phyloP scores from a whole-genome alignment of 2,329 filamentous ascomycete genomes.

The Coniella lustricola region DNA sequence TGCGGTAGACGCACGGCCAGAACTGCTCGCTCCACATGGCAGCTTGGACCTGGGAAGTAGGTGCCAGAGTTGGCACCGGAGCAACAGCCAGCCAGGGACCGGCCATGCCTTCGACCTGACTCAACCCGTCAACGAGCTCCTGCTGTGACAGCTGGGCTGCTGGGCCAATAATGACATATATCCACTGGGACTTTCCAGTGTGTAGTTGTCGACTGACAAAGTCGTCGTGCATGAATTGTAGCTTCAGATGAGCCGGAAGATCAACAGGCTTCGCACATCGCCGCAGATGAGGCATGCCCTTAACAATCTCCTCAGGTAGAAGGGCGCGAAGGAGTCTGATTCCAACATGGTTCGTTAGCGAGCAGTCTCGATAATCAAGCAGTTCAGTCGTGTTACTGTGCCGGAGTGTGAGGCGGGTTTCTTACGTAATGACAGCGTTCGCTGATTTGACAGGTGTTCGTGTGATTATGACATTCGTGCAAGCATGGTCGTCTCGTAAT shows the following conservation, averaged over 20 bases:
- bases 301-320: conserved; percentile 53
- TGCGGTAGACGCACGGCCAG: conserved; percentile 81
- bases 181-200: conserved; percentile 53
- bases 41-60: conserved; percentile 69
- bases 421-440: conserved; percentile 66
- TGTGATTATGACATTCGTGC: conserved; percentile 62
- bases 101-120: conserved; percentile 39
- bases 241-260: conserved; percentile 59
- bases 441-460: conserved; percentile 65
- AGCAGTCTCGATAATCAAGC: too few species aligned
- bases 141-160: conserved; percentile 45
- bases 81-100: conserved; percentile 54
- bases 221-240: conserved; percentile 53
- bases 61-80: conserved; percentile 64
- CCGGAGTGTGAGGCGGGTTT: background rate
- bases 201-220: conserved; percentile 48
- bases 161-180: conserved; percentile 51
- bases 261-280: conserved; percentile 67
- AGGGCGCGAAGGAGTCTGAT: conserved; percentile 48
- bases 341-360: conserved; percentile 19
- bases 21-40: conserved; percentile 67
- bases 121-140: conserved; percentile 43
- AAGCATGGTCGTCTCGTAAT: conserved; percentile 49
- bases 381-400: background rate
- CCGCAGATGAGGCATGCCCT: conserved; percentile 64